Evolutionary conservation across 768 basidiomycete genomes (phyloP).

Genomic region (Rickenella mellea): DNA sequence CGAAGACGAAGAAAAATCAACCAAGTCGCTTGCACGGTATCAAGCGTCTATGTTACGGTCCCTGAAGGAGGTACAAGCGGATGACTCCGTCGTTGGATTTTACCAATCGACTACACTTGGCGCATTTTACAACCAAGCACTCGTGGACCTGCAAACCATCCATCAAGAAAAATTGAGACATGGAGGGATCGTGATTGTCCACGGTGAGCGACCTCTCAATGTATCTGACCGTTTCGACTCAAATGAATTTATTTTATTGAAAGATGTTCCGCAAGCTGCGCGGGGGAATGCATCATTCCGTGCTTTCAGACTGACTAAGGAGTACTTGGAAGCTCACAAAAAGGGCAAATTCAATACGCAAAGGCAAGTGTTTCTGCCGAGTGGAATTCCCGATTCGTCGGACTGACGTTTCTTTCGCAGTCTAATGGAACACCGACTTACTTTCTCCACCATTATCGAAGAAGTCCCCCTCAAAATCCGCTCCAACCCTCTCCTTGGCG

Average conservation of each 20-base stretch:
- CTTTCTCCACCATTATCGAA: conserved; percentile 78
- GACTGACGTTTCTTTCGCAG: conserved; percentile 29
- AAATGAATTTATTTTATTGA: conserved; percentile 11
- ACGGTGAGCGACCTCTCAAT: conserved; percentile 43
- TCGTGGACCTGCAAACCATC: conserved; percentile 76
- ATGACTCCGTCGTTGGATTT: conserved; percentile 89
- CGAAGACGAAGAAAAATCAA: conserved; percentile 72
- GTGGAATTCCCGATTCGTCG: conserved; percentile 7
- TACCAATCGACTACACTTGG: conserved; percentile 86
- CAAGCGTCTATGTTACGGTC: conserved; percentile 79
- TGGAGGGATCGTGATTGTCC: conserved; percentile 77
- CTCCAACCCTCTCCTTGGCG: conserved; percentile 68
- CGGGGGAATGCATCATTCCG: conserved; percentile 84
- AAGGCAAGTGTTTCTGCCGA: conserved; percentile 42
- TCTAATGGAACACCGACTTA: conserved; percentile 69
- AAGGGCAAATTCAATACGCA: conserved; percentile 75
- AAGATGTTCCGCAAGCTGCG: conserved; percentile 70
- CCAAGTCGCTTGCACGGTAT: conserved; percentile 75
- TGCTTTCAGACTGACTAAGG: conserved; percentile 74
- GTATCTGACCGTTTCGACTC: background rate
- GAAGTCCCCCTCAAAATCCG: conserved; percentile 81
- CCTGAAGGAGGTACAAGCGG: conserved; percentile 83
- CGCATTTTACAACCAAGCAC: conserved; percentile 73
- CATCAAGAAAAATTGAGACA: conserved; percentile 81
- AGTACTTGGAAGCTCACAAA: conserved; percentile 77